These are phyloP conservation scores for Hanseniaspora jakobsenii DNA, from an alignment of 805 yeast genomes.

Conservation along the genomic window DNA sequence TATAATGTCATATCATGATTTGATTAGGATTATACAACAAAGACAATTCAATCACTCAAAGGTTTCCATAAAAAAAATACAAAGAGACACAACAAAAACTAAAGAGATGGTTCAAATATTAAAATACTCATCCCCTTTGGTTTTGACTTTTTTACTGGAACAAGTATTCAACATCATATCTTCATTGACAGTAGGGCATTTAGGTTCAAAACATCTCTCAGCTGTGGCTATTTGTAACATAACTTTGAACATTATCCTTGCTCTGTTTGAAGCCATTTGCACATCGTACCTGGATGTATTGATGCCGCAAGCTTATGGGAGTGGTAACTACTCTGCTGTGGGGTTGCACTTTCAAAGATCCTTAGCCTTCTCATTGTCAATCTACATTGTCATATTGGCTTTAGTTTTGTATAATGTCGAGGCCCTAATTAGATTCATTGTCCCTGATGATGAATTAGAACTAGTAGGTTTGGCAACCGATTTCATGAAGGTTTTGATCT, in stretches of 20 bases:
- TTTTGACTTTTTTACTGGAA: conserved; percentile 59
- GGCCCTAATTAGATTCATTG: conserved; percentile 28
- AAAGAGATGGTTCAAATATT: conserved; percentile 15
- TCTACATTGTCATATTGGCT: conserved; percentile 39
- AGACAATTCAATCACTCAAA: not conserved
- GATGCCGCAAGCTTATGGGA: conserved; percentile 79
- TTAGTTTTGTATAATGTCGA: conserved; percentile 56
- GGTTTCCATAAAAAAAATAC: not conserved
- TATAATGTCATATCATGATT: conserved; percentile 3
- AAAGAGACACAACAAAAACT: not conserved
- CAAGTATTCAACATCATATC: conserved; percentile 69
- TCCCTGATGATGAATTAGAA: conserved; percentile 42
- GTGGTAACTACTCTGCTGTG: conserved; percentile 54
- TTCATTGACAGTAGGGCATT: conserved; percentile 70
- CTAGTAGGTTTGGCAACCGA: conserved; percentile 45
- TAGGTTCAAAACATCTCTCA: conserved; percentile 68
- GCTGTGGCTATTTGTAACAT: conserved; percentile 75
- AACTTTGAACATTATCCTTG: conserved; percentile 72
- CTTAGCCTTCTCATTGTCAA: conserved; percentile 45
- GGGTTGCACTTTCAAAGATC: conserved; percentile 68
- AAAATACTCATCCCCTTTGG: conserved; percentile 41
- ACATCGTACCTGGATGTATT: conserved; percentile 64
- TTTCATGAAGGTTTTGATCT: conserved; percentile 44
- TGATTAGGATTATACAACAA: conserved; percentile 6
- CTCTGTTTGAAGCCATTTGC: conserved; percentile 70